Evolutionary conservation across 1,139 yeast genomes (phyloP), one percentile per base, ranked within the genome.

Genomic region (Candida tropicalis): DNA sequence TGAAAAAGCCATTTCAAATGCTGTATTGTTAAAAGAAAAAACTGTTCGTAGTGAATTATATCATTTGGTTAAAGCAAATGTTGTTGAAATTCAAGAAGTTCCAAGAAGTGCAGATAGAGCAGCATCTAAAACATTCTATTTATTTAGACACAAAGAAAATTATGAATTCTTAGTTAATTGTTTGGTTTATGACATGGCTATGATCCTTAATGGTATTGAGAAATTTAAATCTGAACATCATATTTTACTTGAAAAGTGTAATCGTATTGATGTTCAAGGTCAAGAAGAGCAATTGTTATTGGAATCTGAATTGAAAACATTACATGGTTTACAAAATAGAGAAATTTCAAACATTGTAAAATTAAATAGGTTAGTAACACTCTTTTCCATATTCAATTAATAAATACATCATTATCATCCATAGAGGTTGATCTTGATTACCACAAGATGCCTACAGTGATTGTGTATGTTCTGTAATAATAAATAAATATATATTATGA

Each of bases 101-200:
- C 98, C 99, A 7, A 79, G 95, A 57, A 85, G 96, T 27, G 85
- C 84, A 25, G 98, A 91, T 61, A 76, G 99, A 51, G 93, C 96
- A 2, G 97, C 98, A 0, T 83, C 89, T 34, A 82, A 95, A 53
- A 85, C 97, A 1, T 85, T 86, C 37, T 93, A 82, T 58, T 75
- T 93, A 38, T 93, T 89, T 75, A 79, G 89, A 59, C 87, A 84
- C 54, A 81, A 81, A 42, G 82, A 82, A 45, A 77, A 77, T 44
- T 57, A 83, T 27, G 75, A 86, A 51, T 82, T 70, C 46, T 55
- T 73, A 39, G 52, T 57, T 18, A 62, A 65, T 41, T 59, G 74
- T 2, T 50, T 73, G 27, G 50, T 64, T 22, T 68, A 55, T 47
- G 58, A 64, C 42, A 83, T 90, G 79, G 87, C 87, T 1, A 79